A percentile compares a stretch with the other conserved stretches of the same genome.
These are phyloP conservation scores for Solanum chilense DNA, from an alignment of 257 asterid genomes.

Conservation along the genomic window DNA sequence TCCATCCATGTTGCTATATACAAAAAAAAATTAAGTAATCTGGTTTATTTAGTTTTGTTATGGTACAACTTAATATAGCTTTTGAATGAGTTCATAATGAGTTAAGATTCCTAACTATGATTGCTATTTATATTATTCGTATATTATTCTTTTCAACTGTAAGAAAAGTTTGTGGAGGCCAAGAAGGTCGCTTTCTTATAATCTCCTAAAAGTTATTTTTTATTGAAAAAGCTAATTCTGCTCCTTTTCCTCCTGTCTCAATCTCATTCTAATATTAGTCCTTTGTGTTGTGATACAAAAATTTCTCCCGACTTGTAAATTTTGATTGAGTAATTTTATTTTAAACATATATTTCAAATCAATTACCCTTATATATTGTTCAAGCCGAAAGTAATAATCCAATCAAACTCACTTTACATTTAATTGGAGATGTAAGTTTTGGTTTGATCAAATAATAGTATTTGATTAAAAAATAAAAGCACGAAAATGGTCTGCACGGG, in stretches of 20 bases:
- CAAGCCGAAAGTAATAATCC: background rate
- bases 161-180: background rate
- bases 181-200: background rate
- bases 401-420: rapidly evolving
- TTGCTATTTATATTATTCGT: background rate
- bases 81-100: constrained; percentile 9
- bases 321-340: background rate
- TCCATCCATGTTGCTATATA: background rate
- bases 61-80: background rate
- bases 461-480: background rate
- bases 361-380: background rate
- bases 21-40: constrained; percentile 14
- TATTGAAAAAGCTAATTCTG: background rate
- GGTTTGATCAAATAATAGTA: background rate
- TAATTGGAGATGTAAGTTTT: background rate
- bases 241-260: background rate
- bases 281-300: background rate
- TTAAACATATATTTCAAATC: background rate
- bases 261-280: background rate
- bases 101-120: constrained; percentile 1
- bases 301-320: background rate
- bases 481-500: background rate
- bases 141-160: background rate
- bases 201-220: background rate
- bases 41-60: background rate